Base-by-base conservation (phyloP, 2,329 filamentous ascomycete species). In the Penicillium sp. region DNA sequence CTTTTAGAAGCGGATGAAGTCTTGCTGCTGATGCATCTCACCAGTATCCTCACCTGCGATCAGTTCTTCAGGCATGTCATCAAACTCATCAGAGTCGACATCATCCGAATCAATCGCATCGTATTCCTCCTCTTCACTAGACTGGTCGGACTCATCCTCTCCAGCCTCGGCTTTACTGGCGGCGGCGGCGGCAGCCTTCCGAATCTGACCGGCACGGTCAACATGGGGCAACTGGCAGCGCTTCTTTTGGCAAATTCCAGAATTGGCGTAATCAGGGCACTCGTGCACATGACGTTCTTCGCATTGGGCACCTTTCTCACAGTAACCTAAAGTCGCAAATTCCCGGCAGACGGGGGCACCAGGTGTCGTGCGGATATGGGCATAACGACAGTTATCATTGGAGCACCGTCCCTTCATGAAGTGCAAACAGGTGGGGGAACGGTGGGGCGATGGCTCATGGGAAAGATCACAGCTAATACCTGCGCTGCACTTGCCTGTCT, bases 191-290 rank as follows among this genome's bases (percentile, higher is more conserved):
- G 64, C 61, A 44, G 82, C 80, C 73, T 83, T 84, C 73, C 84
- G 82, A 72, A 88, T 87, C 69, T 90, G 89, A 67, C 89, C 92
- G 71, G 92, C 92, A 75, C 90, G 87, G 77, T 94, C 90, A 71
- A 93, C 85, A 77, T 99, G 94, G 56, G 86, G 89, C 52, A 96
- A 83, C 71, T 88, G 89, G 80, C 93, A 97, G 63, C 87, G 86
- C 75, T 87, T 86, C 72, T 84, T 86, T 72, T 86, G 86, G 84
- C 94, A 99, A 59, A 81, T 80, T 67, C 93, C 93, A 57, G 85
- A 90, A 76, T 96, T 96, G 82, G 90, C 90, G 79, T 95, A 97
- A 73, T 96, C 89, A 59, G 94, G 93, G 75, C 94, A 97, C 75
- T 97, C 93, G 76, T 89, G 88, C 55, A 93, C 88, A 78, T 99